A percentile compares a stretch with the other conserved stretches of the same genome.
These are phyloP conservation scores for Phlebiopsis flavidoalba DNA, from an alignment of 768 basidiomycete genomes.

Conservation along the genomic window DNA sequence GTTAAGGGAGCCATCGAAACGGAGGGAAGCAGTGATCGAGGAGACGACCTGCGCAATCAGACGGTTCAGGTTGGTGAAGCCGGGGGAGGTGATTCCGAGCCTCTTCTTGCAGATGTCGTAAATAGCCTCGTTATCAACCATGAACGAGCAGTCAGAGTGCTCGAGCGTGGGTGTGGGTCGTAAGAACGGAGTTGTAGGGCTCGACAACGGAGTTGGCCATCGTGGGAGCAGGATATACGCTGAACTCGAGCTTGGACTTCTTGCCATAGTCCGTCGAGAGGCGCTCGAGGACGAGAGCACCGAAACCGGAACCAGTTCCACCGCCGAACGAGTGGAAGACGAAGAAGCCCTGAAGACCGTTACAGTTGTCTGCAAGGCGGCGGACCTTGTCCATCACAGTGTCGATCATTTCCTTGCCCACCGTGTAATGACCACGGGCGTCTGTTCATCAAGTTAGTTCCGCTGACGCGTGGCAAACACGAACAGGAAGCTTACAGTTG, in stretches of 20 bases:
- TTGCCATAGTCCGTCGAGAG: constrained; percentile 99
- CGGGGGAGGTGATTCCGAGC: constrained; percentile 50
- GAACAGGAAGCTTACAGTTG: constrained; percentile 65
- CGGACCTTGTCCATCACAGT: constrained; percentile 95
- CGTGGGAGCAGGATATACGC: constrained; percentile 93
- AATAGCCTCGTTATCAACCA: constrained; percentile 81
- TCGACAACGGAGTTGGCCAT: constrained; percentile 96
- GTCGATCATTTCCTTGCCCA: constrained; percentile 98
- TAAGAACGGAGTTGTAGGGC: constrained; percentile 97
- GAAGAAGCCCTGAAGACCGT: constrained; percentile 98
- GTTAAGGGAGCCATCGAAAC: constrained; percentile 64
- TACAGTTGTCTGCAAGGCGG: constrained; percentile 95
- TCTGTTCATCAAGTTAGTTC: constrained; percentile 40
- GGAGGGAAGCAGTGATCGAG: constrained; percentile 41
- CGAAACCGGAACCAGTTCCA: constrained; percentile 98
- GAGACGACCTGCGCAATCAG: constrained; percentile 62
- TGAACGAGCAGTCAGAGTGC: constrained; percentile 99
- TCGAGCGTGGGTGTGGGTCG: constrained; percentile 98
- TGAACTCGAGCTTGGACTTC: constrained; percentile 98
- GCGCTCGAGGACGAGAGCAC: constrained; percentile 94
- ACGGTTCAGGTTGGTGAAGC: constrained; percentile 62
- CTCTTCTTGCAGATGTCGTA: constrained; percentile 62
- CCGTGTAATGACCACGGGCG: constrained; percentile 97
- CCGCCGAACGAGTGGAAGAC: constrained; percentile 99
- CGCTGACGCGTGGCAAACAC: constrained; percentile 6